Evolutionary conservation across 108 stramenopile genomes (phyloP).

Genomic region (Skeletonema menzelii): DNA sequence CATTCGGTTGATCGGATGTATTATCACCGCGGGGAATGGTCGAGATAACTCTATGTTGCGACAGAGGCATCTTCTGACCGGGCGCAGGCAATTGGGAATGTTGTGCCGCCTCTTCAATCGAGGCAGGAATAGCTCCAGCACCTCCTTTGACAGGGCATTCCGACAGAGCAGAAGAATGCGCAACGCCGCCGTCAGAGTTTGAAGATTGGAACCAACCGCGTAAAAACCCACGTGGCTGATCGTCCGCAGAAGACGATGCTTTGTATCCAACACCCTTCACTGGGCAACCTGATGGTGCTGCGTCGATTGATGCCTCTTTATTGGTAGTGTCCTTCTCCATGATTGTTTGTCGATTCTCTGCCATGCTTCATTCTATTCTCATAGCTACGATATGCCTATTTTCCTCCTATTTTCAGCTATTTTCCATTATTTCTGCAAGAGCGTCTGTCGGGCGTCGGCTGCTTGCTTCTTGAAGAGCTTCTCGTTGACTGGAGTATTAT

Average conservation of each 20-base stretch:
- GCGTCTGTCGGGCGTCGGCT: too few species aligned
- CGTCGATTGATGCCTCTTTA: conserved; percentile 1
- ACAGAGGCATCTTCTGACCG: conserved; percentile 71
- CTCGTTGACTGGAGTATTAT: too few species aligned
- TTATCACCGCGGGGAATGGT: conserved; percentile 71
- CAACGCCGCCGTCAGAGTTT: not conserved
- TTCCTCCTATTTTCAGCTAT: too few species aligned
- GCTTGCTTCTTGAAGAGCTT: too few species aligned
- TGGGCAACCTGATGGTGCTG: conserved; percentile 32
- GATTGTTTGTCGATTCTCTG: not conserved
- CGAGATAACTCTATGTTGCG: conserved; percentile 67
- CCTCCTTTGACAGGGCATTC: conserved; percentile 29
- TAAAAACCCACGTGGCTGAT: conserved; percentile 22
- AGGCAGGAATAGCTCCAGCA: conserved; percentile 47
- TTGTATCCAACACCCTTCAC: conserved; percentile 18
- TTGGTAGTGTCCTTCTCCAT: conserved; percentile 2
- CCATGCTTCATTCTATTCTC: too few species aligned
- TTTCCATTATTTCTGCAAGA: too few species aligned
- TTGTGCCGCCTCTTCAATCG: conserved; percentile 77
- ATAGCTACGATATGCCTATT: too few species aligned
- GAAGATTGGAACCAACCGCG: conserved; percentile 31
- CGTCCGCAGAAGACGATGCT: not conserved
- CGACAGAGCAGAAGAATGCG: not conserved
- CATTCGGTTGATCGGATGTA: conserved; percentile 8
- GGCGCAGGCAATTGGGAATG: conserved; percentile 80